Base-by-base conservation (phyloP, 495 filamentous ascomycete genomes). In the Aspergillus ellipticus region DNA sequence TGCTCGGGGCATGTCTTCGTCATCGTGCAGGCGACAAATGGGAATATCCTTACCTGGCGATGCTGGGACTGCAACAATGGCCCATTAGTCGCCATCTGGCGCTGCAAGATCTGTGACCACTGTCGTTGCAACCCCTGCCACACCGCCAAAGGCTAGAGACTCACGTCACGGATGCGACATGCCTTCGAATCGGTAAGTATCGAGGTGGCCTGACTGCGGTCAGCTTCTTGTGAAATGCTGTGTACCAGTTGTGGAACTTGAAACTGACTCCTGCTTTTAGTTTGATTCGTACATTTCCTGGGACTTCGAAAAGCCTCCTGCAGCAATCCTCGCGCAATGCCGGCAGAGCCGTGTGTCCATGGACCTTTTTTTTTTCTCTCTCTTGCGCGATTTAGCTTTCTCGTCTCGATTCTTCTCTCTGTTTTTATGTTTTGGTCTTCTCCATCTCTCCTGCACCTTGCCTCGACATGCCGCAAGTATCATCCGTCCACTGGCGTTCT, bases 1-100 rank as follows among this genome's bases (percentile, higher is more conserved):
- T 78, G 75, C 58, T 70, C 73, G 43, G 75, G 75, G 53, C 75
- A 78, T 51, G 53, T 61, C 26, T 78, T 77, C 49, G 71, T 68
- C 61, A 76, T 78, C 49, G 63, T 77, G 19, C 75, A 78, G 58
- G 68, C 71, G 11, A 73, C 73, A 33, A 77, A 78, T 59, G 75
- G 75, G 46, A 79, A 76, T 50, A 74, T 79, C 57, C 63, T 79
- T 51, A 74, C 74, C 39, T 79, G 74, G 73, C 73, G 71, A 11
- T 79, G 76, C 59, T 77, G 72, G 4, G 75, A 78, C 63, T 79
- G 76, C 66, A 76, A 75, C 57, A 73, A 74, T 42, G 76, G 76
- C n/a, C 74, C 74, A 45, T 79, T 74, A 53, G 66, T 72, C 51
- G 76, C 76, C 13, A 76, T 79, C 57, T 79, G 74, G 74, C 76